A percentile compares a stretch with the other conserved stretches of the same genome.
Conservation (phyloP, 2,329 filamentous ascomycete genomes). For the Onygenales sp. region DNA sequence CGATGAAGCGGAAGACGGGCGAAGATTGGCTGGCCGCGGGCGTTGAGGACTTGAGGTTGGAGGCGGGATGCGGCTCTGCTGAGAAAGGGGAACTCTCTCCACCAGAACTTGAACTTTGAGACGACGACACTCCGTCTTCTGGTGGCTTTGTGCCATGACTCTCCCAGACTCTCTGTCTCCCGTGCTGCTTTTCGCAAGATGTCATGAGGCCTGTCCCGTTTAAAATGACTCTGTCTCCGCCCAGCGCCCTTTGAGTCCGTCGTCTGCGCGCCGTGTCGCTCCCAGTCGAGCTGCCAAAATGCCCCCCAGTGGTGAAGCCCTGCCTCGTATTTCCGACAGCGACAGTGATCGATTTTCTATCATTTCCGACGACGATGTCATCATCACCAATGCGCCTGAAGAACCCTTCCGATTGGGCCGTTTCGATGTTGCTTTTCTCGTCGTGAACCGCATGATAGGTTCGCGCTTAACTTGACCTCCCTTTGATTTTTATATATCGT, state of each 20-base stretch:
- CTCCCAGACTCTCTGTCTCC: too few relatives aligned
- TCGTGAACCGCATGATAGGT: slow-evolving; percentile 14
- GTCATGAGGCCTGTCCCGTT: too few relatives aligned
- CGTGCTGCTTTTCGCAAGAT: too few relatives aligned
- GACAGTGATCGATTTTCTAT: neutral
- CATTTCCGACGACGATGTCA: neutral
- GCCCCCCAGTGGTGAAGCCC: neutral
- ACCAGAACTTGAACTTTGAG: too few relatives aligned
- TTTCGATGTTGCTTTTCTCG: slow-evolving; percentile 9
- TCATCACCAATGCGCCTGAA: slow-evolving; percentile 4
- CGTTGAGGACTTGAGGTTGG: too few relatives aligned
- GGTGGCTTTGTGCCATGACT: neutral
- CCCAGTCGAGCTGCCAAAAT: neutral
- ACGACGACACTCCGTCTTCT: neutral
- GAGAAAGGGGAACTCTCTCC: too few relatives aligned
- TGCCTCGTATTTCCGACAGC: slow-evolving; percentile 3
- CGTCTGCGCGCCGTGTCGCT: too few relatives aligned
- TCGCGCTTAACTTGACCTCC: neutral
- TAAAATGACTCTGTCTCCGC: too few relatives aligned
- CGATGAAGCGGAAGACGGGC: neutral
- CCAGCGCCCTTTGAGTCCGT: neutral
- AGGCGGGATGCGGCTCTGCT: too few relatives aligned
- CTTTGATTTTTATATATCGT: neutral
- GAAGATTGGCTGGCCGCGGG: too few relatives aligned
- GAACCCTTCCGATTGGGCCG: slow-evolving; percentile 10